Evolutionary conservation across 2,329 filamentous ascomycete genomes (phyloP), one percentile per base, ranked within the genome.

Genomic region (Aspergillus fijiensis): DNA sequence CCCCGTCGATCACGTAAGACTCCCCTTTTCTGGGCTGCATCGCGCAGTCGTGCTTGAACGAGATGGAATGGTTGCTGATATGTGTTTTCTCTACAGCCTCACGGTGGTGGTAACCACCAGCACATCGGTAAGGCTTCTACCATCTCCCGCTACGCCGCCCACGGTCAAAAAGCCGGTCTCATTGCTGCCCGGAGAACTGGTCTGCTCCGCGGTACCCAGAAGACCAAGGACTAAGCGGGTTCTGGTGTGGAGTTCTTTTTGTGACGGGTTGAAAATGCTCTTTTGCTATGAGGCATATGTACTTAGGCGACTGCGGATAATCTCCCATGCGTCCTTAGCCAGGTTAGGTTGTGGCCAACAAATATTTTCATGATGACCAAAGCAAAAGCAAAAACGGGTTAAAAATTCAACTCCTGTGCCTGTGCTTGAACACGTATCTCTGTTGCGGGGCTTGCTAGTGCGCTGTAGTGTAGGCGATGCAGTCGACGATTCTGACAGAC

Each of bases 81-180:
- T 51, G 39, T 33, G 56, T 59, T 62, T 55, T 66, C 55, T 69
- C 55, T 70, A 69, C 63, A 80, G 78, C 91, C 91, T 82, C 91
- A 95, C 89, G 91, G 91, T 91, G 90, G 89, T 91, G 94, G 95
- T 96, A 98, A 99, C 89, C 95, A 99, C 84, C 95, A 99, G 87
- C 95, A 99, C 84, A 97, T 97, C 79, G 93, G 95, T 90, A 98
- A 99, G 86, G 95, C 95, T 76, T 99, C 95, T 72, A 99, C 95
- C 81, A 99, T 99, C 84, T 96, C 92, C 75, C 89, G 95, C 82
- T 96, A 96, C 85, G 95, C 95, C 77, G 90, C 89, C 81, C 89
- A 92, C 84, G 95, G 95, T 90, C 95, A 99, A 86, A 99, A 99
- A 89, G 95, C 95, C 77, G 95, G 95, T 97, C 94, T 99, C 80